Evolutionary conservation across 2,329 filamentous ascomycete genomes (phyloP), one percentile per base, ranked within the genome.

Genomic region (Fusarium devonianum): DNA sequence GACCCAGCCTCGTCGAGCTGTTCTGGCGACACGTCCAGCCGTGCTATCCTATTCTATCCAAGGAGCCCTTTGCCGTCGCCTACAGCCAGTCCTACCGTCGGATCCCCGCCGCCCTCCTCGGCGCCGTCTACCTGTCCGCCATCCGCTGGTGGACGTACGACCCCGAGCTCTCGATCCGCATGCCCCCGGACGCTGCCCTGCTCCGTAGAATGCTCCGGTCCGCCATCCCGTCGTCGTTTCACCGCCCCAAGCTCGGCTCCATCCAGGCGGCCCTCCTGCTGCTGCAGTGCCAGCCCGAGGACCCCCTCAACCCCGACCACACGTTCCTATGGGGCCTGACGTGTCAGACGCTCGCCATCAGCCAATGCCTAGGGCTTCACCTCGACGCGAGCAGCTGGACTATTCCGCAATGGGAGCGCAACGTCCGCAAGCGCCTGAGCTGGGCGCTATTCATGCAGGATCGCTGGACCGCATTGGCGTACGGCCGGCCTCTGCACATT

Each of bases 401-500:
- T 9, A 78, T 86, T 30, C 82, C 82, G 1, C 67, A 70, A 10
- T 83, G 81, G 80, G 83, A 86, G 64, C 75, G 78, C 36, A 77
- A 78, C 5, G 66, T 85, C 14, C 73, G 83, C 18, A 82, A 80
- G 63, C 73, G 83, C 13, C 68, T 86, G 8, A 79, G 78, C 5
- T 86, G 83, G 83, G 82, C 78, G 8, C 67, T 84, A 2, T 86
- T 75, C 59, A 81, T 84, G 73, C 82, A 86, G 62, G 83, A 86
- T 56, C 81, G 79, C 59, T 85, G 79, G 82, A 67, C 65, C 12
- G 65, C 65, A 30, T 49, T 67, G 32, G 64, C 65, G 19, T 67
- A 65, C 29, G 65, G 65, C 4, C 62, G 65, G 16, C 65, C 65
- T 28, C 55, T 67, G 13, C 65, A 67, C 42, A 67, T 67, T 35